Evolutionary conservation across 257 asterid species (phyloP).

Genomic region (Hygrophila difformis): DNA sequence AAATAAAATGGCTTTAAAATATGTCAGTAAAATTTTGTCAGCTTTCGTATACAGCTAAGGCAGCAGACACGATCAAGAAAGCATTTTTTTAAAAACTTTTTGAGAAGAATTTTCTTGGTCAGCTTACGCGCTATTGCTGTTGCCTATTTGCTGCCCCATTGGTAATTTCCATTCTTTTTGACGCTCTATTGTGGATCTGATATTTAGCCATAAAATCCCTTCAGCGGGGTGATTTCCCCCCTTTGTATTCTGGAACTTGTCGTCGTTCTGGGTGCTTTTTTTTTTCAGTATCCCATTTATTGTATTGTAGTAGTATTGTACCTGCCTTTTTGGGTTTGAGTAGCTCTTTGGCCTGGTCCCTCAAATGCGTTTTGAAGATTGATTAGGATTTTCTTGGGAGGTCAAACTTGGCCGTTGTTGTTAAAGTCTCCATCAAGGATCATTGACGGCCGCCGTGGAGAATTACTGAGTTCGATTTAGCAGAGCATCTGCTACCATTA

Average conservation of each 20-base stretch:
- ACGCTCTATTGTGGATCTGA: constrained; percentile 33
- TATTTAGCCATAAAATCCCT: constrained; percentile 12
- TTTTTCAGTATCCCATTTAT: constrained; percentile 16
- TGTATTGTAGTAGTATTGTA: too few relatives aligned
- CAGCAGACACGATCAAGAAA: too few relatives aligned
- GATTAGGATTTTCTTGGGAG: too few relatives aligned
- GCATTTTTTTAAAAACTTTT: not conserved
- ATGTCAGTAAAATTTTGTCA: constrained; percentile 21
- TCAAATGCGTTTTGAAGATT: too few relatives aligned
- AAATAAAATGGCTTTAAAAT: too few relatives aligned
- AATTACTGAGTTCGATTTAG: constrained; percentile 18
- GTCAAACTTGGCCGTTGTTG: constrained; percentile 17
- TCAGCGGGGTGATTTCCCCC: constrained; percentile 8
- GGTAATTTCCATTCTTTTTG: constrained; percentile 11
- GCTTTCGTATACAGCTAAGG: constrained; percentile 17
- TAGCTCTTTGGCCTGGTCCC: too few relatives aligned
- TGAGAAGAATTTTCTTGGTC: constrained; percentile 35
- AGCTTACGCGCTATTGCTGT: constrained; percentile 38
- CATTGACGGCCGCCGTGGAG: constrained; percentile 16
- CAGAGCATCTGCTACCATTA: constrained; percentile 9
- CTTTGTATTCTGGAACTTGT: constrained; percentile 16
- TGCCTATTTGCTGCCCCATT: constrained; percentile 19
- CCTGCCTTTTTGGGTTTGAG: constrained; percentile 11
- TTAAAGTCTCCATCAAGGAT: constrained; percentile 2
- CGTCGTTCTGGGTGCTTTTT: constrained; percentile 2